phyloP scores from a whole-genome alignment of 2,329 filamentous ascomycete species.

The Sporothrix schenckii region DNA sequence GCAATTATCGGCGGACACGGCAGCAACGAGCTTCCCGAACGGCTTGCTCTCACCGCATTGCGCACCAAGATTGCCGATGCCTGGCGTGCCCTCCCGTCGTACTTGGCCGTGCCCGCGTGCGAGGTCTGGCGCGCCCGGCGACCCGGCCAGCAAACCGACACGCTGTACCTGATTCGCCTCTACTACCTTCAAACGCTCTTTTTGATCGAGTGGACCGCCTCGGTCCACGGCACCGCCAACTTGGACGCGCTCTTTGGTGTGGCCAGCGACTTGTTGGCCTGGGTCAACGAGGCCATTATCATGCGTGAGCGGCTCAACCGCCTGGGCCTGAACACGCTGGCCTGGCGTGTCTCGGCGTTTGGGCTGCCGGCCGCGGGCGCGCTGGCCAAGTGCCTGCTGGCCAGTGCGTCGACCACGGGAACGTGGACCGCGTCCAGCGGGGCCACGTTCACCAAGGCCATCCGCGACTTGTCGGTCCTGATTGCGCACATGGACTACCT shows the following conservation, averaged over 20 bases:
- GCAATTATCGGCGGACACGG: conserved; percentile 14
- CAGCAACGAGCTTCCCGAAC: background rate
- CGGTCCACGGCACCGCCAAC: conserved; percentile 21
- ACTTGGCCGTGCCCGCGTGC: conserved; percentile 18
- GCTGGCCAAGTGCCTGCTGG: conserved; percentile 26
- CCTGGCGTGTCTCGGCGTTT: conserved; percentile 28
- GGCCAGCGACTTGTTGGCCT: conserved; percentile 28
- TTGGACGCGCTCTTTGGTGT: conserved; percentile 25
- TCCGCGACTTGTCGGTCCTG: conserved; percentile 26
- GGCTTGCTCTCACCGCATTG: background rate
- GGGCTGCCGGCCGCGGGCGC: conserved; percentile 29
- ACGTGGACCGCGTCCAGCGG: background rate
- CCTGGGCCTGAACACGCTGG: conserved; percentile 29
- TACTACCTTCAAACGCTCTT: conserved; percentile 31
- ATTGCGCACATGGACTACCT: conserved; percentile 31
- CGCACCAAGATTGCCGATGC: conserved; percentile 19
- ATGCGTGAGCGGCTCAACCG: conserved; percentile 28
- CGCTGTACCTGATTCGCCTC: conserved; percentile 26
- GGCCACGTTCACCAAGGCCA: conserved; percentile 19
- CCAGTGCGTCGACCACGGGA: background rate
- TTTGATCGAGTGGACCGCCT: conserved; percentile 29
- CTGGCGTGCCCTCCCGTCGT: conserved; percentile 21
- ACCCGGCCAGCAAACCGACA: conserved; percentile 26
- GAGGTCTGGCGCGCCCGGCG: conserved; percentile 17
- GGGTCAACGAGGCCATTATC: conserved; percentile 31